phyloP scores from a whole-genome alignment of 305 asterid genomes.

The Plantago lanceolata region DNA sequence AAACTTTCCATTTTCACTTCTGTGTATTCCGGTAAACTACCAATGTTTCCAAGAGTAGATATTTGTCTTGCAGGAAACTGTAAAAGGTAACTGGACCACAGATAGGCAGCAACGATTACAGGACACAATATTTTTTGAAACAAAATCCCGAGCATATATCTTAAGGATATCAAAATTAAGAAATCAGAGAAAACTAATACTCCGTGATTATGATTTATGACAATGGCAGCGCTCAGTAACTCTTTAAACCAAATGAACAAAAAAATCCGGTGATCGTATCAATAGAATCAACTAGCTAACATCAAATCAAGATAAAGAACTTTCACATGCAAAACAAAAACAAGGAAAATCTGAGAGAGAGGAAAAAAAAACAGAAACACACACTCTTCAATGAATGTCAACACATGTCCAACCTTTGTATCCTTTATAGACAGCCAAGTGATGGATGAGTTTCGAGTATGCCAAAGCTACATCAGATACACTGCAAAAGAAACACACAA shows the following conservation, averaged over 20 bases:
- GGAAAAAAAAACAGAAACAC: slow-evolving; percentile 11
- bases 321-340: slow-evolving; percentile 13
- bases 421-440: slow-evolving; percentile 78
- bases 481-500: slow-evolving; percentile 40
- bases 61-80: no score
- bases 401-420: slow-evolving; percentile 58
- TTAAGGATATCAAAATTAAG: slow-evolving; percentile 1
- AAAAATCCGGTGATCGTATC: slow-evolving; percentile 5
- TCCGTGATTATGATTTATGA: no score
- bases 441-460: slow-evolving; percentile 84
- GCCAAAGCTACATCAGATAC: slow-evolving; percentile 76
- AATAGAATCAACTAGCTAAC: slow-evolving; percentile 11
- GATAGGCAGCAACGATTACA: neutral
- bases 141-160: neutral
- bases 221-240: slow-evolving; percentile 3
- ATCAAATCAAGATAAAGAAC: slow-evolving; percentile 14
- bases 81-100: neutral
- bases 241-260: neutral
- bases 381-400: slow-evolving; percentile 16
- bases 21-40: no score
- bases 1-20: no score
- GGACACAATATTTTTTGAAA: no score
- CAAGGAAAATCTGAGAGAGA: no score
- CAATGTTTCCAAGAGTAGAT: neutral
- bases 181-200: no score